Conservation (phyloP, 2,329 filamentous ascomycete species). For the Botrytis hyacinthi region DNA sequence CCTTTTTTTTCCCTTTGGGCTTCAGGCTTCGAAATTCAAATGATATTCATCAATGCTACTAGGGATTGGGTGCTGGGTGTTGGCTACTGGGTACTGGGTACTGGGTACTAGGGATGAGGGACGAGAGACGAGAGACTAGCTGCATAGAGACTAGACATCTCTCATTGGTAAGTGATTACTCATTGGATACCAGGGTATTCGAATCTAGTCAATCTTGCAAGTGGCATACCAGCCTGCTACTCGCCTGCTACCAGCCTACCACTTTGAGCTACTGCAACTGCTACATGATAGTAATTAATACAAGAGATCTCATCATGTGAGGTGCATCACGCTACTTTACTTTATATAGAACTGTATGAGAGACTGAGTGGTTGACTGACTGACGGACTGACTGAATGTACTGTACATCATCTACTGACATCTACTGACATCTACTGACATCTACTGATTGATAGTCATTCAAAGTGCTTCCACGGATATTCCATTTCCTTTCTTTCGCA, state of each 20-base stretch:
- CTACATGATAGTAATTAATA: background rate
- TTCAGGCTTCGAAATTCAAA: background rate
- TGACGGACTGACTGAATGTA: too few species aligned
- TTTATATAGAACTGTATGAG: too few species aligned
- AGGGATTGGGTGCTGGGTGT: background rate
- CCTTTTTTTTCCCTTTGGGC: background rate
- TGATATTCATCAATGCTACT: background rate
- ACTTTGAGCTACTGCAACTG: background rate
- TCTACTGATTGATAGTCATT: background rate
- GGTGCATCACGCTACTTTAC: background rate
- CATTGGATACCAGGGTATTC: background rate
- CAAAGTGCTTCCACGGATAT: background rate
- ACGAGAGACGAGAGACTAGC: too few species aligned
- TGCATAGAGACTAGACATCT: background rate
- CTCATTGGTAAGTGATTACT: background rate
- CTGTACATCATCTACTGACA: background rate
- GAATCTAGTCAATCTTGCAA: too few species aligned
- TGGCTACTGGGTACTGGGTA: background rate
- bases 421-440: background rate
- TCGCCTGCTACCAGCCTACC: too few species aligned
- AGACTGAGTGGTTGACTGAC: too few species aligned
- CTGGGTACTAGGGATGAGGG: too few species aligned
- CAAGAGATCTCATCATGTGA: background rate
- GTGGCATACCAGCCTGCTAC: background rate
- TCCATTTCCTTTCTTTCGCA: background rate